phyloP scores from a whole-genome alignment of 2,329 filamentous ascomycete species.

The Neophaeococcomyces aloes region DNA sequence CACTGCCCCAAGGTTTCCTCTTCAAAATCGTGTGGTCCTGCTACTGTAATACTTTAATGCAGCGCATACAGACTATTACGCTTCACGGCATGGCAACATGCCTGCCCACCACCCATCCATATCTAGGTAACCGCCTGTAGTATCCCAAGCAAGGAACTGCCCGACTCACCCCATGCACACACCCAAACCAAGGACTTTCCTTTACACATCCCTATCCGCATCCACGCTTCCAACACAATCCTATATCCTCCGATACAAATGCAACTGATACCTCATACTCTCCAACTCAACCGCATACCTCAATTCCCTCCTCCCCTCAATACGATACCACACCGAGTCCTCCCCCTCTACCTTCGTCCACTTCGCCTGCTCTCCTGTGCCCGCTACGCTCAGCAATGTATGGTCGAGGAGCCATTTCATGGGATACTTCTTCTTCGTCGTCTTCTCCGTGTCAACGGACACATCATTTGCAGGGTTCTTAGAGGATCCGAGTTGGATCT shows the following conservation, averaged over 20 bases:
- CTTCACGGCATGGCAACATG: too few species aligned
- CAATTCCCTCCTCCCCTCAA: conserved; percentile 46
- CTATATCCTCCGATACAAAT: conserved; percentile 53
- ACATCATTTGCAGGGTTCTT: too few species aligned
- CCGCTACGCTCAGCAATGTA: conserved; percentile 50
- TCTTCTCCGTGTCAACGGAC: conserved; percentile 37
- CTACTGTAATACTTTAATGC: background rate
- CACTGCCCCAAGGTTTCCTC: too few species aligned
- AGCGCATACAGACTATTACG: too few species aligned
- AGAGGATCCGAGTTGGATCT: conserved; percentile 61
- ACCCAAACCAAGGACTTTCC: too few species aligned
- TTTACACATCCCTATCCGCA: too few species aligned
- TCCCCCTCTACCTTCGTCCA: conserved; percentile 70
- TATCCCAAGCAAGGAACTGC: too few species aligned
- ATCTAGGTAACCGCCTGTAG: too few species aligned
- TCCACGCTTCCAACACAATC: background rate
- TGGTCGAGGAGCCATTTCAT: conserved; percentile 91
- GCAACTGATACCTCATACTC: conserved; percentile 90
- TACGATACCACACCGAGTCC: conserved; percentile 76
- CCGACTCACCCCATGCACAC: too few species aligned
- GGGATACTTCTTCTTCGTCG: conserved; percentile 58
- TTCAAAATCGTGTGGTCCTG: too few species aligned
- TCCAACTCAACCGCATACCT: conserved; percentile 77
- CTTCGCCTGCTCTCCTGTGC: conserved; percentile 15
- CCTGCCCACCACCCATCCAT: too few species aligned